These are phyloP conservation scores for Monilinia fructigena DNA, from an alignment of 2,329 filamentous ascomycete genomes.

Conservation along the genomic window DNA sequence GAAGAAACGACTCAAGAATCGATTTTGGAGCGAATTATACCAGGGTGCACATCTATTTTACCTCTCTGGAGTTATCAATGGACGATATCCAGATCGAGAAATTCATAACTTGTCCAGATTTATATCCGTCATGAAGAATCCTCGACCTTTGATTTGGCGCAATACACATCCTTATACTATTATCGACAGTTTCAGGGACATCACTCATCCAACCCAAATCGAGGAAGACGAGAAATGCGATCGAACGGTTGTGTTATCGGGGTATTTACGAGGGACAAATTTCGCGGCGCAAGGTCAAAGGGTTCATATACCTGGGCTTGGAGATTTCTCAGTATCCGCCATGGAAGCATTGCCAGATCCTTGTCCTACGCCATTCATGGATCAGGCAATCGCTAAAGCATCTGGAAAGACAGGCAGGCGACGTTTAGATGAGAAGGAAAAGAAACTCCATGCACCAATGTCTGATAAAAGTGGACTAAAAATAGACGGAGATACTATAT, in stretches of 20 bases:
- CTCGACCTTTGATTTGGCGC: conserved; percentile 90
- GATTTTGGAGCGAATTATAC: conserved; percentile 96
- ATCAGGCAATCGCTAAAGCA: conserved; percentile 80
- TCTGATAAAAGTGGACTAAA: conserved; percentile 94
- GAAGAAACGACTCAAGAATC: conserved; percentile 93
- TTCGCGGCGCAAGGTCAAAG: conserved; percentile 82
- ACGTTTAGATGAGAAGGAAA: conserved; percentile 92
- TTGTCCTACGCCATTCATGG: conserved; percentile 88
- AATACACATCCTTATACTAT: conserved; percentile 94
- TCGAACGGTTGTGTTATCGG: conserved; percentile 84
- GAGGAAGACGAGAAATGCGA: conserved; percentile 89
- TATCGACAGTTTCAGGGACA: conserved; percentile 90
- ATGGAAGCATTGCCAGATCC: conserved; percentile 91
- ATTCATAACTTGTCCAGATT: conserved; percentile 94
- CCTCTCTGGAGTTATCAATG: conserved; percentile 92
- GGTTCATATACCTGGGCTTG: conserved; percentile 89
- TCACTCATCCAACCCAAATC: conserved; percentile 88
- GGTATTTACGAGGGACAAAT: conserved; percentile 92
- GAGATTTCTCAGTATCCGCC: conserved; percentile 78
- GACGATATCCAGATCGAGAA: conserved; percentile 92
- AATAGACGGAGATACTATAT: conserved; percentile 96
- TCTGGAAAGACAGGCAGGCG: conserved; percentile 78
- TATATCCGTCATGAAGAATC: conserved; percentile 98
- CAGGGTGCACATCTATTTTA: conserved; percentile 97
- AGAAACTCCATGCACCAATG: conserved; percentile 95